Evolutionary conservation across 2,329 filamentous ascomycete species (phyloP), one percentile per base, ranked within the genome.

Genomic region (Colletotrichum sp.): DNA sequence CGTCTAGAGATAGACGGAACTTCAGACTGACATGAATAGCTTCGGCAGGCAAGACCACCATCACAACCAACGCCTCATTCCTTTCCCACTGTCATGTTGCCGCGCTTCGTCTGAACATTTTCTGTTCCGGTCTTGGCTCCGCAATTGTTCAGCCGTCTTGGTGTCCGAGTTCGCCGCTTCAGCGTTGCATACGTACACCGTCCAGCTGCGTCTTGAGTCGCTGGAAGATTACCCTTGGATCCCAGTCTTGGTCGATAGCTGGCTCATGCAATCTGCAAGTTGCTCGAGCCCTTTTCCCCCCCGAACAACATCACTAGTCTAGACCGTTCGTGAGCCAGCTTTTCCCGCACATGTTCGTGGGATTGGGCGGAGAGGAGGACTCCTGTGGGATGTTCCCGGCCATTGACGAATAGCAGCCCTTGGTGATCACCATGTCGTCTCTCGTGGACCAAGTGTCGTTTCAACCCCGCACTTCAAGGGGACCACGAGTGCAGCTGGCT

Each of bases 401-500:
- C 64, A 57, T 38, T 66, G n/a, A n/a, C 64, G 33, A 57, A 69
- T 59, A 47, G 34, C 18, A n/a, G 29, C 43, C 15, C 38, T 11
- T 27, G 54, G 33, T 16, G 38, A 71, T 29, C 54, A 27, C 18
- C 33, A 72, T 34, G 38, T 36, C 31, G n/a, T 51, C 13, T 58
- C 38, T 24, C 21, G 34, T 61, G 54, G 62, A 62, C 47, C 33
- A 57, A 47, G 66, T 33, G 67, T 34, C 58, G 72, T 74, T 74
- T 74, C 72, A 72, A 74, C 72, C 69, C 57, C 69, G 69, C 72
- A 74, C 62, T 72, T 63, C 43, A 64, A 68, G 63, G 63, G 47
- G 36, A 21, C 38, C 51, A 34, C 54, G 51, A 58, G 38, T 47
- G 57, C 43, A 21, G 43, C 27, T 55, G 29, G 36, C 21, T 55